Percentiles rank a stretch among this genome's conserved stretches.
These are phyloP conservation scores for Blastobotrys malaysiensis DNA, from an alignment of 1,139 yeast species.

Conservation along the genomic window DNA sequence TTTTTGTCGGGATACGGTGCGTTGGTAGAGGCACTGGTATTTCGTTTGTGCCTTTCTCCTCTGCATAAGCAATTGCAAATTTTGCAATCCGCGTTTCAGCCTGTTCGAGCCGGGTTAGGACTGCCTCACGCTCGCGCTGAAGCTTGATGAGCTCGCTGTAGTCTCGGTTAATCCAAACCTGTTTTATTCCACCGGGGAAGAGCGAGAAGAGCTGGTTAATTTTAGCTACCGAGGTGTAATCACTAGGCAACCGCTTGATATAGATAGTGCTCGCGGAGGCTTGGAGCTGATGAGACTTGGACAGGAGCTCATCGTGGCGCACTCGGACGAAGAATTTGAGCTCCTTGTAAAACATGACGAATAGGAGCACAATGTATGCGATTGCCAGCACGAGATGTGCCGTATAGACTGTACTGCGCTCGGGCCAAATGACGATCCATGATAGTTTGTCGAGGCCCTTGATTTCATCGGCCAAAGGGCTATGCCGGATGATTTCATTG, in stretches of 20 bases:
- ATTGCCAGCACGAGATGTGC: slow-evolving; percentile 27
- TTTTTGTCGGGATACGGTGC: slow-evolving; percentile 11
- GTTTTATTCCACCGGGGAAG: slow-evolving; percentile 24
- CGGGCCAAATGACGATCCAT: slow-evolving; percentile 24
- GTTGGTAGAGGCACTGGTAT: slow-evolving; percentile 14
- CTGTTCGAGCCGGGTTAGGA: slow-evolving; percentile 21
- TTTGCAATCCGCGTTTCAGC: slow-evolving; percentile 11
- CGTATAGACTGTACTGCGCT: slow-evolving; percentile 17
- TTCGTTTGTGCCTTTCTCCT: slow-evolving; percentile 6
- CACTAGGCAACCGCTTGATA: slow-evolving; percentile 23
- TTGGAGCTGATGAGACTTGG: slow-evolving; percentile 18
- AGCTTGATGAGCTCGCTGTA: slow-evolving; percentile 19
- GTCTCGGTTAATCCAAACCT: slow-evolving; percentile 31
- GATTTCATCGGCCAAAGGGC: slow-evolving; percentile 1
- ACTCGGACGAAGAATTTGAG: slow-evolving; percentile 22
- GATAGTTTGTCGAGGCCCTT: slow-evolving; percentile 27
- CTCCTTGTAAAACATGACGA: slow-evolving; percentile 23
- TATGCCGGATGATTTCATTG: slow-evolving; percentile 4
- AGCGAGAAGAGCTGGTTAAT: slow-evolving; percentile 17
- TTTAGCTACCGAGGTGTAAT: slow-evolving; percentile 14
- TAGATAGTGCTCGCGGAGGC: slow-evolving; percentile 27
- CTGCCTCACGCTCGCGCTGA: slow-evolving; percentile 16
- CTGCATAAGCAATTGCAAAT: background rate
- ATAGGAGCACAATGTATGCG: slow-evolving; percentile 14
- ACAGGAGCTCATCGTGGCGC: slow-evolving; percentile 22